Evolutionary conservation across 2,329 filamentous ascomycete species (phyloP).

Genomic region (Beauveria caledonica): DNA sequence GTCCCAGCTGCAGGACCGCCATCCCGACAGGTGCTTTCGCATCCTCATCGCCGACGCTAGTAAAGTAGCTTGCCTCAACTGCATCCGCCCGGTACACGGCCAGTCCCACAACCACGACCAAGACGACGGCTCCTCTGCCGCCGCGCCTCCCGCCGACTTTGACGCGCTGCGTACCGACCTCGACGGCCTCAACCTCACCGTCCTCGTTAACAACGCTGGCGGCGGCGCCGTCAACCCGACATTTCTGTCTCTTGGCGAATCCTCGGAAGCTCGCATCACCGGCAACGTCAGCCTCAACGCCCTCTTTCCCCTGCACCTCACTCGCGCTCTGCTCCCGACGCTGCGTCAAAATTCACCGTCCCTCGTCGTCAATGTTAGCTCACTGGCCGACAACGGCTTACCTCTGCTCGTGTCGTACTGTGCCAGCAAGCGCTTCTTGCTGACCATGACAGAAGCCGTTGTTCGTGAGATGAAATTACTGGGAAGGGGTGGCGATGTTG

Average conservation of each 20-base stretch:
- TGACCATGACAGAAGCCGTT: slow-evolving; percentile 31
- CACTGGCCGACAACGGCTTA: slow-evolving; percentile 33
- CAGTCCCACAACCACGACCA: background rate
- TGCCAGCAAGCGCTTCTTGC: slow-evolving; percentile 37
- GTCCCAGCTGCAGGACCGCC: slow-evolving; percentile 16
- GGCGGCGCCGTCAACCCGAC: slow-evolving; percentile 24
- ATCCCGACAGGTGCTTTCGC: slow-evolving; percentile 19
- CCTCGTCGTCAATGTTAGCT: slow-evolving; percentile 44
- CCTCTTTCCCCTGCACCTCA: slow-evolving; percentile 42
- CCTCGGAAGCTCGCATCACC: slow-evolving; percentile 27
- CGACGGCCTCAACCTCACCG: slow-evolving; percentile 15
- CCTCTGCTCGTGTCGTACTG: slow-evolving; percentile 40
- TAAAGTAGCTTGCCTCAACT: slow-evolving; percentile 9
- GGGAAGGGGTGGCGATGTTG: slow-evolving; percentile 9
- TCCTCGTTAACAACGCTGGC: slow-evolving; percentile 18
- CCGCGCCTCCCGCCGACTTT: background rate
- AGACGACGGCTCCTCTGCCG: background rate
- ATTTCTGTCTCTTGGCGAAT: slow-evolving; percentile 29
- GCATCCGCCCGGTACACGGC: background rate
- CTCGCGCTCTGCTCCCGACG: slow-evolving; percentile 31
- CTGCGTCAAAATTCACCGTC: slow-evolving; percentile 32
- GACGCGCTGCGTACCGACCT: slow-evolving; percentile 6
- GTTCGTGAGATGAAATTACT: slow-evolving; percentile 31
- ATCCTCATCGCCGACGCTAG: slow-evolving; percentile 23
- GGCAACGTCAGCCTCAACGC: slow-evolving; percentile 38